A percentile compares a stretch with the other conserved stretches of the same genome.
These are phyloP conservation scores for Brasenia schreberi DNA, from an alignment of 164 flowering plant genomes.

Conservation along the genomic window DNA sequence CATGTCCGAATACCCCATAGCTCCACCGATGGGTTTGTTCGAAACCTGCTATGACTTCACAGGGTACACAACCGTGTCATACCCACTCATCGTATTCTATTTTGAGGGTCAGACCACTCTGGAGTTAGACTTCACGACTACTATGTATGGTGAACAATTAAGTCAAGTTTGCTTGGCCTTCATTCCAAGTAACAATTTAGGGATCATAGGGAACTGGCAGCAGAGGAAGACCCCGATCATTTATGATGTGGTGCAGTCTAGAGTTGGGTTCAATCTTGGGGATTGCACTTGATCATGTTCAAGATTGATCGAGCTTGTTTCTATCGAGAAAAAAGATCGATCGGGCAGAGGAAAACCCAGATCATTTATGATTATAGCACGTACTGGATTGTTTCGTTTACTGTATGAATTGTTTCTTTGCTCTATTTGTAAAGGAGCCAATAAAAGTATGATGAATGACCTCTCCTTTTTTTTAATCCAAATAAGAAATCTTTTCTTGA, in stretches of 20 bases:
- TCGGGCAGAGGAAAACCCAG: too few relatives aligned
- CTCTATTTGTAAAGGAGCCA: too few relatives aligned
- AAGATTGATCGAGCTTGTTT: not conserved
- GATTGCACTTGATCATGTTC: constrained; percentile 15
- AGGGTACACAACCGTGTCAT: constrained; percentile 2
- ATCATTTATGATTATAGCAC: too few relatives aligned
- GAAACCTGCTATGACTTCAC: constrained; percentile 30
- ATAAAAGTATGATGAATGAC: too few relatives aligned
- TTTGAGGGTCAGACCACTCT: constrained; percentile 28
- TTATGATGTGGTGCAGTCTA: constrained; percentile 24
- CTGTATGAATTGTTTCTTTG: too few relatives aligned
- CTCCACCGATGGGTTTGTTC: constrained; percentile 16
- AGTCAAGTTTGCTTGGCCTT: constrained; percentile 31
- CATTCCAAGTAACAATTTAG: constrained; percentile 7
- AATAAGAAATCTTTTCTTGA: too few relatives aligned
- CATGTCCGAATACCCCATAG: constrained; percentile 19
- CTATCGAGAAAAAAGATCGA: too few relatives aligned
- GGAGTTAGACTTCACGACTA: constrained; percentile 9
- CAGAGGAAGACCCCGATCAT: constrained; percentile 25
- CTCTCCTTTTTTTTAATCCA: too few relatives aligned
- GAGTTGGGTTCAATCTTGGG: constrained; percentile 33
- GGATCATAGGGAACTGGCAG: constrained; percentile 37
- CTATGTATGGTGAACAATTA: constrained; percentile 9
- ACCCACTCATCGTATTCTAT: constrained; percentile 17
- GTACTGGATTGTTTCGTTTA: too few relatives aligned